These are phyloP conservation scores for Allodekkera sacchari DNA, from an alignment of 805 yeast species.

Conservation along the genomic window DNA sequence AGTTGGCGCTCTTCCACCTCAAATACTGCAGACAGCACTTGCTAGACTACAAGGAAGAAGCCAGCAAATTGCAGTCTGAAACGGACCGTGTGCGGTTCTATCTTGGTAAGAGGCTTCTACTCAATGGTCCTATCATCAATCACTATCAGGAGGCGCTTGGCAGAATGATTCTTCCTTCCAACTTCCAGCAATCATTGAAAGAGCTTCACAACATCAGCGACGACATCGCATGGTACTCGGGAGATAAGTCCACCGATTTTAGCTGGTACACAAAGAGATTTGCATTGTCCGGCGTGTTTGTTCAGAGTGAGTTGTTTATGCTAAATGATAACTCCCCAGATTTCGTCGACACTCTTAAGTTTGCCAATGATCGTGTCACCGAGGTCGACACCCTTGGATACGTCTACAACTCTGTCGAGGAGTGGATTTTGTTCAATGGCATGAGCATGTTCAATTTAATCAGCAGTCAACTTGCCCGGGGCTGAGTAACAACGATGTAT, in stretches of 20 bases:
- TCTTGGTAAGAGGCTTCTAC: conserved; percentile 38
- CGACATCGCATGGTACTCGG: conserved; percentile 73
- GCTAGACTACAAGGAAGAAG: conserved; percentile 19
- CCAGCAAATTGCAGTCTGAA: conserved; percentile 13
- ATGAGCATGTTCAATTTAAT: conserved; percentile 57
- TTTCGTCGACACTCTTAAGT: conserved; percentile 49
- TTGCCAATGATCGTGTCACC: conserved; percentile 53
- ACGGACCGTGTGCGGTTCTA: conserved; percentile 20
- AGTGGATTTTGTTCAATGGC: conserved; percentile 68
- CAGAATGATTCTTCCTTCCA: conserved; percentile 56
- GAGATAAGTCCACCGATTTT: conserved; percentile 71
- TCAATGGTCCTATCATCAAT: conserved; percentile 39
- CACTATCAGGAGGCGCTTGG: conserved; percentile 46
- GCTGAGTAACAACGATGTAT: conserved; percentile 23
- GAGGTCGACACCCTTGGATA: conserved; percentile 48
- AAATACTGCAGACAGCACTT: conserved; percentile 33
- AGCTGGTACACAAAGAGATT: conserved; percentile 91
- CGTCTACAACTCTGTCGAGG: conserved; percentile 57
- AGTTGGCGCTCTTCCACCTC: conserved; percentile 39
- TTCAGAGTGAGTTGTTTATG: conserved; percentile 73
- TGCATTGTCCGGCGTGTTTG: conserved; percentile 60
- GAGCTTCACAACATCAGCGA: conserved; percentile 74
- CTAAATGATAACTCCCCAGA: conserved; percentile 57
- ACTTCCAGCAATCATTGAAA: conserved; percentile 45
- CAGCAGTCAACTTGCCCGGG: conserved; percentile 61